A percentile compares a stretch with the other conserved stretches of the same genome.
Conservation (phyloP, 2,329 filamentous ascomycete species). For the Venturia effusa region DNA sequence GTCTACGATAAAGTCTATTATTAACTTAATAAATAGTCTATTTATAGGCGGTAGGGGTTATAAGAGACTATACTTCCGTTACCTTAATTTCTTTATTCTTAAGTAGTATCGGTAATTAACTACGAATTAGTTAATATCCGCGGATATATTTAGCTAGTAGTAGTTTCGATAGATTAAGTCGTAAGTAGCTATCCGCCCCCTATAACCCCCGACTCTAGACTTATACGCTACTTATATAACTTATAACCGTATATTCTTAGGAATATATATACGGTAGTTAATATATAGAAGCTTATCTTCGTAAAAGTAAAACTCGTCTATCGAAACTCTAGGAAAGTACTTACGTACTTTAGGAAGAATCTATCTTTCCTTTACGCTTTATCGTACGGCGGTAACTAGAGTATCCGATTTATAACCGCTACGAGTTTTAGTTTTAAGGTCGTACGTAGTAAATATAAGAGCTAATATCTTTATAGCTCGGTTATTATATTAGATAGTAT, state of each 20-base stretch:
- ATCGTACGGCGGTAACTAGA: too few species aligned
- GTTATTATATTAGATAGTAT: too few species aligned
- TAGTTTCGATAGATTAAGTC: neutral
- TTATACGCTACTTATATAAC: neutral
- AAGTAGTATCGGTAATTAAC: neutral
- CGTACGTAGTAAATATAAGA: too few species aligned
- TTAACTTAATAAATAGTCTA: neutral
- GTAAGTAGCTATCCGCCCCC: too few species aligned
- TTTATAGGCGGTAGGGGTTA: neutral
- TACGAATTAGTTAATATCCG: neutral
- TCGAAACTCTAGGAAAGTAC: neutral
- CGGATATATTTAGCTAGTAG: neutral
- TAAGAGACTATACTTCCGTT: too few species aligned
- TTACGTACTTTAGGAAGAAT: neutral
- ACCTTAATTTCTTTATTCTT: neutral
- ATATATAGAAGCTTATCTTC: too few species aligned
- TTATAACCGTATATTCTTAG: neutral
- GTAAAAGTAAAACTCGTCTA: neutral
- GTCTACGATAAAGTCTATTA: neutral
- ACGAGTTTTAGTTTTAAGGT: too few species aligned
- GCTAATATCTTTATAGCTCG: too few species aligned
- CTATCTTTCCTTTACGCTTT: neutral
- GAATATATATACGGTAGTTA: neutral
- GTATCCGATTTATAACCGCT: too few species aligned
- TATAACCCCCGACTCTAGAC: too few species aligned